These are phyloP conservation scores for Scheffersomyces coipomensis DNA, from an alignment of 805 yeast genomes.

Conservation along the genomic window DNA sequence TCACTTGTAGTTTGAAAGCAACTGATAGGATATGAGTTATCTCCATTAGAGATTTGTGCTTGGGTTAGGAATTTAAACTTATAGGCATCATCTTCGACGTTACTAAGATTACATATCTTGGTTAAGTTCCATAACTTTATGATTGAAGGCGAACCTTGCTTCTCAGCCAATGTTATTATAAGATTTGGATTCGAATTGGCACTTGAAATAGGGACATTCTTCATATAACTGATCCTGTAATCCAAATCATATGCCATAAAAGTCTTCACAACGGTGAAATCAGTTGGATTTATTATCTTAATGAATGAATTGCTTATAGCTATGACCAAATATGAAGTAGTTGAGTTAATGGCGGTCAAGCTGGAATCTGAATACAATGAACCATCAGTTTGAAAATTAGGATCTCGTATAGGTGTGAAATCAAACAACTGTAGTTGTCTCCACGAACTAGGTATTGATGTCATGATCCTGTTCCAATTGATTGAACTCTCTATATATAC, in stretches of 20 bases:
- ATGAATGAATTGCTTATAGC: constrained; percentile 55
- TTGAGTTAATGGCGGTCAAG: constrained; percentile 61
- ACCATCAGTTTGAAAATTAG: constrained; percentile 57
- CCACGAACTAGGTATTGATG: constrained; percentile 41
- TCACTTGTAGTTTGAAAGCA: constrained; percentile 54
- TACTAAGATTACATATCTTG: constrained; percentile 33
- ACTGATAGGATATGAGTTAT: constrained; percentile 77
- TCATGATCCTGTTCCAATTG: no score
- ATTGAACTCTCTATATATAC: no score
- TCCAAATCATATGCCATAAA: constrained; percentile 68
- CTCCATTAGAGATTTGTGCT: constrained; percentile 65
- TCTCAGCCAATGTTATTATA: constrained; percentile 72
- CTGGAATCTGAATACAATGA: constrained; percentile 80
- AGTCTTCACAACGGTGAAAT: constrained; percentile 44
- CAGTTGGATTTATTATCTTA: constrained; percentile 50
- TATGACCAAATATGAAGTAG: constrained; percentile 55
- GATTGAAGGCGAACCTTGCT: constrained; percentile 65
- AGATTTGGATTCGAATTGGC: constrained; percentile 44
- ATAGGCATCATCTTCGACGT: constrained; percentile 14
- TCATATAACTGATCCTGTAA: constrained; percentile 59
- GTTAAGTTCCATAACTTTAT: constrained; percentile 74
- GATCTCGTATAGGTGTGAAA: constrained; percentile 80
- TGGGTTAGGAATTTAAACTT: constrained; percentile 53
- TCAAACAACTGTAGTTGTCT: constrained; percentile 88
- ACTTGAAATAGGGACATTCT: constrained; percentile 31